Evolutionary conservation across 305 asterid genomes (phyloP).

Genomic region (Solanum hybrid): DNA sequence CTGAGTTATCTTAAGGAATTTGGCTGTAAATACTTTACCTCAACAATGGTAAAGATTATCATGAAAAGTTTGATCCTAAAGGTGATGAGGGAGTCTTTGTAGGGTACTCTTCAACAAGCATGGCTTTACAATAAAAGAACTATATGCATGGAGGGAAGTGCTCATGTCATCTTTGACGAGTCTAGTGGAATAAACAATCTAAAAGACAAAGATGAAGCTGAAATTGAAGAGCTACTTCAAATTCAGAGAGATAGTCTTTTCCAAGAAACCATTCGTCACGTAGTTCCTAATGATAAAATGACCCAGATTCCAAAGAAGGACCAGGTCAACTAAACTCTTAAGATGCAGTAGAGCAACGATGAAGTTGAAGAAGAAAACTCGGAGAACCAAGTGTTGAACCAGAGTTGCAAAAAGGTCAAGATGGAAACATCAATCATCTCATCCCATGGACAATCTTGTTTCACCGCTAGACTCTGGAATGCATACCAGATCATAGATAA

Average conservation of each 20-base stretch:
- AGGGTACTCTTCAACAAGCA: not conserved
- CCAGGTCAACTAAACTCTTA: not conserved
- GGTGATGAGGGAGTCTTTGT: not conserved
- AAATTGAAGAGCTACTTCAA: not conserved
- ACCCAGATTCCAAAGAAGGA: not conserved
- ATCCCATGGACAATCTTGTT: not conserved
- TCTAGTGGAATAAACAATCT: not conserved
- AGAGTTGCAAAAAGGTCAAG: not conserved
- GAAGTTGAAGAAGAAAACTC: not conserved
- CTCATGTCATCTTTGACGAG: not conserved
- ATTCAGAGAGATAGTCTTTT: not conserved
- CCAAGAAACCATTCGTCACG: not conserved
- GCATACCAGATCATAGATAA: not conserved
- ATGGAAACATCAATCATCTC: not conserved
- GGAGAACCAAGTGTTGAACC: not conserved
- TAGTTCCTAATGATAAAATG: not conserved
- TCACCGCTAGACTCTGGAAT: not conserved
- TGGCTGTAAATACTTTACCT: not conserved
- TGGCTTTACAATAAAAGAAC: not conserved
- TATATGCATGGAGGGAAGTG: not conserved
- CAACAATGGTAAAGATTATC: not conserved
- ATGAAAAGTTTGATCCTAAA: not conserved
- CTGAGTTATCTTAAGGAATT: not conserved
- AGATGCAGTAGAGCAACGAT: not conserved
- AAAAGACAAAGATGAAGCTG: not conserved